Evolutionary conservation across 306 rosid species (phyloP), one percentile per base, ranked within the genome.

Genomic region (Cicer bijugum): DNA sequence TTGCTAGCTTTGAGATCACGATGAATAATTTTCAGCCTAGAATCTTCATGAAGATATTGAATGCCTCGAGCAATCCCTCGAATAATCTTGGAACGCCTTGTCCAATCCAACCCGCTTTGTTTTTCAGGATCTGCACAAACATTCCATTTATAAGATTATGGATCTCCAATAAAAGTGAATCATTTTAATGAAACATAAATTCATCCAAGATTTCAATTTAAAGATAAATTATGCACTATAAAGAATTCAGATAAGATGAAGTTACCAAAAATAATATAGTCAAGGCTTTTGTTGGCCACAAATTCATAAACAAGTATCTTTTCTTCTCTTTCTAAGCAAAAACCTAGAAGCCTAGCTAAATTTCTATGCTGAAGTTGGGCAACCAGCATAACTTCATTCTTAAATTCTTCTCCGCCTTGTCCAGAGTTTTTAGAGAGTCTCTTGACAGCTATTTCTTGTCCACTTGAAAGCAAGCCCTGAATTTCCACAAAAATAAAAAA

Each of bases 1-100:
- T 89, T 91, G 28, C 95, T 87, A 9, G 84, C 85, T 80, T 91
- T 91, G 12, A 91, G 77, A 81, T 91, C 95, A 9, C 90, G 87
- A 3, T 91, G 91, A 4, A 91, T 75, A 15, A 89, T 89, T 80
- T 75, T 84, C 44, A 89, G 79, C 1, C 72, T 82, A 7, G 92
- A 91, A 61, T 89, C 91, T 65, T 89, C 88, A 7, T 91, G 97
- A 1, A 91, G 79, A 62, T 87, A 89, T 16, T 80, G 82, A 38
- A 87, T 85, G 47, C 91, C 97, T 51, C 85, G 78, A 7, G 88
- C 87, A 57, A 87, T 75, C 9, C 91, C 95, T 33, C 23, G 42
- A 35, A 89, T 82, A 42, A 91, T 85, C 44, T 80, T 84, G 60
- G 61, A 76, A 15, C 95, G 87, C 8, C 20, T 53, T 44, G 74